Evolutionary conservation across 768 basidiomycete genomes (phyloP), one percentile per base, ranked within the genome.

Genomic region (Tulasnella calospora): DNA sequence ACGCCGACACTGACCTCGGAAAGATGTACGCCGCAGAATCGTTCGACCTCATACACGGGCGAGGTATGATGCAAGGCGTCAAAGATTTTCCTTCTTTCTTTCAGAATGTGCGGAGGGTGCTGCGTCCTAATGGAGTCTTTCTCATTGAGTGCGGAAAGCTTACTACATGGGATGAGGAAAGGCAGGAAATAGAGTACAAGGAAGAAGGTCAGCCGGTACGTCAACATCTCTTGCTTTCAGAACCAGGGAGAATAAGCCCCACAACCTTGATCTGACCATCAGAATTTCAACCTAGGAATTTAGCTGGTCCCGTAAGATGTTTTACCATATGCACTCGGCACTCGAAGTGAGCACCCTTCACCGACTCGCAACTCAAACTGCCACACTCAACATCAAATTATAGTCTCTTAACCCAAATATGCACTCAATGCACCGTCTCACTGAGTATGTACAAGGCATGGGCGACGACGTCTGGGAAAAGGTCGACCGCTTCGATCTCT

Each of bases 151-250:
- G n/a, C 30, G 12, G 12, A 7, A 3, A 4, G 13, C 57, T 77
- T 19, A 57, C 30, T 33, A 70, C 51, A 13, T 77, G 36, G 36
- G 69, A 77, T 30, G 76, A 77, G 36, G 40, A 70, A 19, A 27
- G 57, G 57, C 36, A 72, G 35, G 38, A 36, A 9, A 78, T 78
- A 33, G 41, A 71, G 27, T 61, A 35, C 38, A 40, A 44, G 40
- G 35, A 78, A 33, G 77, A 78, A 47, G 77, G 51, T 15, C 70
- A 78, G 41, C 70, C 77, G 69, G 77, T 78, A 23, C 15, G 77
- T 72, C 47, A 8, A 2, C 41, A 15, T 44, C 5, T 44, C 12
- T 44, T 2, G 21, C 47, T 0, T 19, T 23, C 47, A 51, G 9
- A 51, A 3, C 21, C 47, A 23, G 5, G 19, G 4, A 21, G 1